Conservation (phyloP, 331 rosid genomes). For the Rhamnella rubrinervis region DNA sequence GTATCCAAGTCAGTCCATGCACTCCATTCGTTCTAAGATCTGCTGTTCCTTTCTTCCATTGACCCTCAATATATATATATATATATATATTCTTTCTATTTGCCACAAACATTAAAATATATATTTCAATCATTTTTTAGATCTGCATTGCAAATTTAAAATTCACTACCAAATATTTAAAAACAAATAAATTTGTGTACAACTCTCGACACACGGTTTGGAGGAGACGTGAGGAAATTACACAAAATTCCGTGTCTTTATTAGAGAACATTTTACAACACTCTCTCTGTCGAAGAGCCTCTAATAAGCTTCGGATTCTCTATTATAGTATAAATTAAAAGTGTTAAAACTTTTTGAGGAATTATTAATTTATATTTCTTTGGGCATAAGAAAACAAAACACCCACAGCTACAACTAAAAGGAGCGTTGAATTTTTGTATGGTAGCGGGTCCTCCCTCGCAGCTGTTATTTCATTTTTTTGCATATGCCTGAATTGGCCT, state of each 20-base stretch:
- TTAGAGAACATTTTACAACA: neutral
- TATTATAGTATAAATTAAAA: no score
- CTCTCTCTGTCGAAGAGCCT: neutral
- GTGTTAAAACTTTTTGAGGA: no score
- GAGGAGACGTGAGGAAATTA: neutral
- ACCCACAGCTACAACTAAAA: no score
- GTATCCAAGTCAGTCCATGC: constrained; percentile 13
- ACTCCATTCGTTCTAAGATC: neutral
- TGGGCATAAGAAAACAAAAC: neutral
- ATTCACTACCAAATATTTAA: no score
- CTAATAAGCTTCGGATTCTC: neutral
- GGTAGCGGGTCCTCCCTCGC: constrained; percentile 21
- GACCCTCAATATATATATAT: neutral
- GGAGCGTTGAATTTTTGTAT: constrained; percentile 28
- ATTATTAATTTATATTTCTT: neutral
- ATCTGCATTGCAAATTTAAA: no score
- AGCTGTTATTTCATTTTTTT: neutral
- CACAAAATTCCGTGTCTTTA: neutral
- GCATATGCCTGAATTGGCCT: constrained; percentile 31
- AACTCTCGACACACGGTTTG: constrained; percentile 8
- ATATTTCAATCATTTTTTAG: no score
- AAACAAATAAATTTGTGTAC: neutral
- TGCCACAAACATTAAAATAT: neutral
- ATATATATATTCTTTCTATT: neutral
- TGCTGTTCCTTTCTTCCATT: neutral